Evolutionary conservation across 2,329 filamentous ascomycete species (phyloP), one percentile per base, ranked within the genome.

Genomic region (Graphiopsis chlorocephala): DNA sequence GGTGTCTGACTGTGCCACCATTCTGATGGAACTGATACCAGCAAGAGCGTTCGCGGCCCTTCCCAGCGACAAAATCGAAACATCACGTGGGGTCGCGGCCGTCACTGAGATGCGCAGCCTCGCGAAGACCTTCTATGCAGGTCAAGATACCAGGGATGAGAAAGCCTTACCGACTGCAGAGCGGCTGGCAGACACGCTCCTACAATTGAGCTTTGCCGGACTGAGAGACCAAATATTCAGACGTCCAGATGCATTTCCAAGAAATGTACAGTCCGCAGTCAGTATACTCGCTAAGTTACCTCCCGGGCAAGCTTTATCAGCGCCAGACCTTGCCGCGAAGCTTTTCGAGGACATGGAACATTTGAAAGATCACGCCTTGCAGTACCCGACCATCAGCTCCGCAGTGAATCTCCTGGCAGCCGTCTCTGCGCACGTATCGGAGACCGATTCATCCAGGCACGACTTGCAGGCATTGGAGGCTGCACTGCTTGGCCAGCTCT

Each of bases 21-120:
- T 64, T 20, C 47, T 69, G 10, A 17, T 66, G 26, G 61, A 64
- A 10, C 23, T 60, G 10, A 42, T 61, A 12, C 64, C 64, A 25
- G 61, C 62, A 28, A 60, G 64, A 29, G 38, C 61, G 20, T 66
- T 66, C 33, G 28, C 35, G 17, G 17, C 45, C 3, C 28, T n/a
- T 25, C 25, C 42, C 17, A 38, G 15, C 20, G 29, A 58, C 20
- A 10, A 42, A n/a, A 15, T 23, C 2, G 23, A 48, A 7, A 14
- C 10, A 29, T 20, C 26, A 4, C 17, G 23, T 12, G 28, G 26
- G n/a, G 12, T 2, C 10, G 20, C 35, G 15, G 7, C 8, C 10
- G 23, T 17, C 23, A 25, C 31, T 4, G 47, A 62, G 31, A 25
- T 53, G 26, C 48, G 60, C 15, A 35, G 48, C 17, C 17, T n/a